Base-by-base conservation (phyloP, 805 yeast genomes). In the Pichia exigua region DNA sequence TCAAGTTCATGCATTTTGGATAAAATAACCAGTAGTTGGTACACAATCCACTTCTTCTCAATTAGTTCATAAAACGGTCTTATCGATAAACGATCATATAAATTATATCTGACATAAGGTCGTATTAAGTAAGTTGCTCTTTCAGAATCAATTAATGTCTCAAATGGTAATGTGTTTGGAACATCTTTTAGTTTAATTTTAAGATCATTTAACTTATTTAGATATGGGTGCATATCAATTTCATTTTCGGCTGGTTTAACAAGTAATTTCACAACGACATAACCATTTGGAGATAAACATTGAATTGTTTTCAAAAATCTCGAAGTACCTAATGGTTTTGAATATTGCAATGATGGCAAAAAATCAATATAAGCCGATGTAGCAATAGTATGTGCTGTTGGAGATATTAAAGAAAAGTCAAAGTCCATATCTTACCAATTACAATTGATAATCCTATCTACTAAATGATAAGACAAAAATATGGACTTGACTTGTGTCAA, bases 371-470 rank as follows among this genome's bases (percentile, higher is more conserved):
- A 92, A 1, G 97, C 91, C 22, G 92, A 89, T 2, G 90, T 76
- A 8, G 95, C 96, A 60, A 92, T 87, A 1, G 97, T 87, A 3
- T 95, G 90, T 1, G 96, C 89, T 3, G 95, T 82, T 13, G 96
- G 97, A 11, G 96, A 87, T 64, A 89, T 70, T 35, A 87, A 73
- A 1, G 97, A 91, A 54, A 92, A 71, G 63, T 86, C 87, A 15
- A 87, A 88, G 17, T 97, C 97, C 50, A 47, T 47, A 3, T 5
- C 39, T 35, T 35, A n/a, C 9, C 2, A n/a, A 7, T n/a, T 35
- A 2, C 20, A 17, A 35, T 35, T n/a, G 39, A 4, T 17, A 17
- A 9, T 35, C 38, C 32, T 30, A 9, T 30, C 3, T 3, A 3
- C 3, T 30, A 12, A 4, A 5, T 13, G 4, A 2, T 13, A 30